phyloP scores from a whole-genome alignment of 805 yeast species.

The Candida dajiaensis region DNA sequence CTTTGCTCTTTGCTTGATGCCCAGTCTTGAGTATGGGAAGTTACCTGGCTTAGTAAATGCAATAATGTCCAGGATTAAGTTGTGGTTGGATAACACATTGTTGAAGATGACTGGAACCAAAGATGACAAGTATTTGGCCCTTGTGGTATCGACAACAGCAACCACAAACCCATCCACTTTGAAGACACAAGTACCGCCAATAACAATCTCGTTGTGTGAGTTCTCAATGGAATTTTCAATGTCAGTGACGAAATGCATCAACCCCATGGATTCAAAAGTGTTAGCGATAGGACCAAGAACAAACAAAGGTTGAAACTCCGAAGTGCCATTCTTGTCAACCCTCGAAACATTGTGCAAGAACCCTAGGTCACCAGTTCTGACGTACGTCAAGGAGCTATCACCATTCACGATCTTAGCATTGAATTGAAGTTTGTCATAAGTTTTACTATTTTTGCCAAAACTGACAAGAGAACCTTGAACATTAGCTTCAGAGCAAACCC shows the following conservation, averaged over 20 bases:
- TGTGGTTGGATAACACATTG: conserved; percentile 73
- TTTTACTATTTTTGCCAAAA: conserved; percentile 33
- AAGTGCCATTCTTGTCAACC: conserved; percentile 33
- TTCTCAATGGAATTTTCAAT: conserved; percentile 64
- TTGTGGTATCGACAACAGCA: conserved; percentile 61
- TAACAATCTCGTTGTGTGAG: conserved; percentile 36
- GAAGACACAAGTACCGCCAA: conserved; percentile 66
- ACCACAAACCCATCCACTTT: conserved; percentile 78
- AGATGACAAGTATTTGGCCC: conserved; percentile 53
- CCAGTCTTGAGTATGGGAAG: conserved; percentile 66
- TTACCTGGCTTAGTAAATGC: conserved; percentile 64
- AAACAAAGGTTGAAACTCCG: conserved; percentile 67
- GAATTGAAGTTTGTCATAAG: conserved; percentile 38
- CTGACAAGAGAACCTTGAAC: conserved; percentile 48
- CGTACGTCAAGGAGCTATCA: conserved; percentile 55
- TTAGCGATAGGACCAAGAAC: conserved; percentile 80
- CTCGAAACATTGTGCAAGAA: conserved; percentile 71
- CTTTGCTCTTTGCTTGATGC: conserved; percentile 69
- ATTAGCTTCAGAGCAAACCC: conserved; percentile 91
- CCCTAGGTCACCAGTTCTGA: conserved; percentile 93
- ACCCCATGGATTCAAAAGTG: conserved; percentile 86
- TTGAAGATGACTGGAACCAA: conserved; percentile 80
- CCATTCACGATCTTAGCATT: conserved; percentile 60
- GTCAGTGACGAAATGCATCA: conserved; percentile 86
- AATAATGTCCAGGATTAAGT: conserved; percentile 75